Base-by-base conservation (phyloP, 208 protist species). In the Leishmania tropica region DNA sequence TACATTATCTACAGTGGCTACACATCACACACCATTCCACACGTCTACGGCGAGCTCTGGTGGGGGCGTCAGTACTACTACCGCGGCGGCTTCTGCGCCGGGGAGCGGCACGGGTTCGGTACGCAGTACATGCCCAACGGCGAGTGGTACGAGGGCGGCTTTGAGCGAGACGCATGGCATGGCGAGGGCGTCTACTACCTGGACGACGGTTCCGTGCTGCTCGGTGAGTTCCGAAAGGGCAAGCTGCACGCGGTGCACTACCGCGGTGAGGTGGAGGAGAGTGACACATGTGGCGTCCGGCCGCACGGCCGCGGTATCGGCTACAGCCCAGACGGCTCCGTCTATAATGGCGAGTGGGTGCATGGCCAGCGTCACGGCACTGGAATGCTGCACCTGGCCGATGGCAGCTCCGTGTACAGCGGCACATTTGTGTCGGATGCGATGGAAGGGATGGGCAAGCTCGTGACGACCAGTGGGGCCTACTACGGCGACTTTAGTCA, bases 271-370 rank as follows among this genome's bases (percentile, higher is more conserved):
- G 83, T 94, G 35, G 88, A 95, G 72, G 87, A 85, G 47, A 70
- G 78, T 48, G 81, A 74, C 58, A 47, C 42, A 58, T 47, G 1
- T 54, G 83, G 83, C 7, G 79, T 87, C 15, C 90, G 83, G 15
- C 89, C 79, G 0, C 94, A 97, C 72, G 94, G 93, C 15, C 84
- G 90, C 21, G 94, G 94, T 45, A 67, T 90, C 35, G 75, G 76
- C 62, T 92, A 90, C 79, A 79, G 84, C 45, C 21, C 81, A 5
- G 81, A 87, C 75, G 81, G 89, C 2, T 73, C 75, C 42, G 62
- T 89, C 4, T 98, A 98, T 86, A 97, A 98, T 75, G 95, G 95
- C 3, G 89, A 98, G 83, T 98, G 95, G 95, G 51, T 68, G 68
- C 82, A 89, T n/a, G 93, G 91, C 1, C 42, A 91, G 70, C 84